Conservation (phyloP, 148 eudicot genomes). For the Rhododendron molle region DNA sequence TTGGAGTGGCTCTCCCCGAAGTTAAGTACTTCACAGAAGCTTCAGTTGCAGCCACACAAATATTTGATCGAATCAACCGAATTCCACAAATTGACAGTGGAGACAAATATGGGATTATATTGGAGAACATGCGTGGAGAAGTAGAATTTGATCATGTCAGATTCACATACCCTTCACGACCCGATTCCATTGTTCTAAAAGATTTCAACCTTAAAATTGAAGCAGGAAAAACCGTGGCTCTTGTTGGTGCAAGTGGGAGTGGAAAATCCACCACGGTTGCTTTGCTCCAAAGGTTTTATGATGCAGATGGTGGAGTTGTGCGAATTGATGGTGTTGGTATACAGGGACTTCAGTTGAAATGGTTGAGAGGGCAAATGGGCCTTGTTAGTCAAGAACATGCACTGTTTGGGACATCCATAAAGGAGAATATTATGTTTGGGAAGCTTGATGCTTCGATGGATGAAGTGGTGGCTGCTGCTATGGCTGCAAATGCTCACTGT, state of each 20-base stretch:
- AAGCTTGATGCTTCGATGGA: conserved; percentile 80
- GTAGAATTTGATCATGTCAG: conserved; percentile 52
- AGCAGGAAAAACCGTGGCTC: conserved; percentile 77
- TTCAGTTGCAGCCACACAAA: conserved; percentile 74
- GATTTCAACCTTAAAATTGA: conserved; percentile 60
- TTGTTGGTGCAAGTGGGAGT: conserved; percentile 92
- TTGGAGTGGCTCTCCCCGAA: conserved; percentile 88
- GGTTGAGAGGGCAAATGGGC: conserved; percentile 86
- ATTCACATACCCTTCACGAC: conserved; percentile 76
- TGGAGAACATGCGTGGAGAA: conserved; percentile 52
- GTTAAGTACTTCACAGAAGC: conserved; percentile 86
- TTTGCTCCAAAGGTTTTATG: conserved; percentile 75
- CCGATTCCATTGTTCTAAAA: conserved; percentile 54
- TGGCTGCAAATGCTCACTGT: conserved; percentile 85
- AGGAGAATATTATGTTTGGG: conserved; percentile 81
- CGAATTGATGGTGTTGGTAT: conserved; percentile 71
- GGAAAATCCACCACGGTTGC: conserved; percentile 91
- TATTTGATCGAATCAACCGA: conserved; percentile 62
- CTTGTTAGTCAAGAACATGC: conserved; percentile 96
- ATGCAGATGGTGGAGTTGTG: conserved; percentile 59
- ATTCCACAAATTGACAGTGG: conserved; percentile 58
- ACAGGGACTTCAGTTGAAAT: conserved; percentile 52
- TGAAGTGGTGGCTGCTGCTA: conserved; percentile 74
- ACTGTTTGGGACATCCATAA: conserved; percentile 75
- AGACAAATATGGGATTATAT: conserved; percentile 36